These are phyloP conservation scores for Colletotrichum spaethianum DNA, from an alignment of 2,329 filamentous ascomycete genomes.

Conservation along the genomic window DNA sequence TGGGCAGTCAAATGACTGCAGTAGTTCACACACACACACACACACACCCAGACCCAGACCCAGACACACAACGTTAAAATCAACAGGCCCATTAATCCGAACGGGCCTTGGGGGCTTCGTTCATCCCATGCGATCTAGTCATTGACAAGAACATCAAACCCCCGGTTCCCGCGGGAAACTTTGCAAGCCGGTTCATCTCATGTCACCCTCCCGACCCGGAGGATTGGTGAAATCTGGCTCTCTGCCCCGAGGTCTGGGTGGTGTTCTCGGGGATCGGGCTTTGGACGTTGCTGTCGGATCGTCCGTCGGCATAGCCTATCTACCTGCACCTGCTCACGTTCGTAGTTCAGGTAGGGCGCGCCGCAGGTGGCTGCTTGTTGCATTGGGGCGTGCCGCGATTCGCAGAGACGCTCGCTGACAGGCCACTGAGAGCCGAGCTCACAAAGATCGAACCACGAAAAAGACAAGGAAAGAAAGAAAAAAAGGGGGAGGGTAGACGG, in stretches of 20 bases:
- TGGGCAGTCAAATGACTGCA: not conserved
- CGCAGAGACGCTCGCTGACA: not conserved
- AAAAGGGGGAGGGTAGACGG: not conserved
- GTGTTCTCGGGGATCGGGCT: not conserved
- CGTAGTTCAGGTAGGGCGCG: not conserved
- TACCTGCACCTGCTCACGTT: not conserved
- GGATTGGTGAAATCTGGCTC: not conserved
- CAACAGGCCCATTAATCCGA: not conserved
- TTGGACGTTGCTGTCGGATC: not conserved
- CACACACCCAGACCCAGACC: no score
- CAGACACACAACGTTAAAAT: not conserved
- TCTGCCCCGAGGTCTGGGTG: not conserved
- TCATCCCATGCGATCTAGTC: not conserved
- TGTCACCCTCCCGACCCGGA: not conserved
- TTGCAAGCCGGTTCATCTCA: not conserved
- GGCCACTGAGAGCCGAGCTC: not conserved
- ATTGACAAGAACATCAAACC: not conserved
- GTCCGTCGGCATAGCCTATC: not conserved
- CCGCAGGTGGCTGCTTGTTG: not conserved
- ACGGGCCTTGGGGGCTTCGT: not conserved
- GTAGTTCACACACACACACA: not conserved
- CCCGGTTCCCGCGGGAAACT: not conserved
- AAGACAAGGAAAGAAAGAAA: not conserved
- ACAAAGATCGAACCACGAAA: not conserved
- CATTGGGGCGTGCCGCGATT: not conserved